phyloP scores from a whole-genome alignment of 768 basidiomycete species.

The Phylloporus sp. region DNA sequence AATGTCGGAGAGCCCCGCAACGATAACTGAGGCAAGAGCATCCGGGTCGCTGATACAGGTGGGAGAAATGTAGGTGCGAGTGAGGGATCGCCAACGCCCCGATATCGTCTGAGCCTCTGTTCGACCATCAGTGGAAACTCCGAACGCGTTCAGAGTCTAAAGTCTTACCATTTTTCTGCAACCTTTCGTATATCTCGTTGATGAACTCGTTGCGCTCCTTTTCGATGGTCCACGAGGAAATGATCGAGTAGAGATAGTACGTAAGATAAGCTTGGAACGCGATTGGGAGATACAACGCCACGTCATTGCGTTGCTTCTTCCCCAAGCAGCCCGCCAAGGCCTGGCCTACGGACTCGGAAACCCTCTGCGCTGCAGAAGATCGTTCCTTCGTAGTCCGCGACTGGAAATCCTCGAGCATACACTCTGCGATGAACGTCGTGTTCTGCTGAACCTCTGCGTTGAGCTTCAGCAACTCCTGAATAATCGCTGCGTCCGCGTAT shows the following conservation, averaged over 20 bases:
- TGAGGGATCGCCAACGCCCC: constrained; percentile 12
- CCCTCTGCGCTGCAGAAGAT: background rate
- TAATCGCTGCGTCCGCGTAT: constrained; percentile 5
- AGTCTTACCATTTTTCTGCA: constrained; percentile 6
- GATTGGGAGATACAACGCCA: constrained; percentile 5
- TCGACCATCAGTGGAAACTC: background rate
- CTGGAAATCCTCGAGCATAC: background rate
- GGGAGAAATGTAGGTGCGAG: constrained; percentile 3
- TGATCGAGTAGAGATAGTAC: background rate
- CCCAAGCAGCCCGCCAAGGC: background rate
- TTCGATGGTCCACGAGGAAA: constrained; percentile 14
- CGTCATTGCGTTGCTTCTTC: background rate
- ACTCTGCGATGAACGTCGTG: constrained; percentile 8
- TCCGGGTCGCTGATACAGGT: background rate
- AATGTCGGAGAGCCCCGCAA: constrained; percentile 4
- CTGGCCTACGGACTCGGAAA: constrained; percentile 1
- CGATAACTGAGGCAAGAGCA: background rate
- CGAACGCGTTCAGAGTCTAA: background rate
- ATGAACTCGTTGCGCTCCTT: constrained; percentile 1
- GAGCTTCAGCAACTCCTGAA: constrained; percentile 7
- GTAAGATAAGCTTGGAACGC: constrained; percentile 9
- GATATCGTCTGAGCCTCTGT: constrained; percentile 10
- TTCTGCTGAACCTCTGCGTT: constrained; percentile 14
- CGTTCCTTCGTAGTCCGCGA: background rate
- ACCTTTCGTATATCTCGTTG: constrained; percentile 3